A percentile compares a stretch with the other conserved stretches of the same genome.
Evolutionary conservation across 225 moss, liverwort and hornwort genomes (phyloP).

Genomic region (Thuidium tamariscinum): DNA sequence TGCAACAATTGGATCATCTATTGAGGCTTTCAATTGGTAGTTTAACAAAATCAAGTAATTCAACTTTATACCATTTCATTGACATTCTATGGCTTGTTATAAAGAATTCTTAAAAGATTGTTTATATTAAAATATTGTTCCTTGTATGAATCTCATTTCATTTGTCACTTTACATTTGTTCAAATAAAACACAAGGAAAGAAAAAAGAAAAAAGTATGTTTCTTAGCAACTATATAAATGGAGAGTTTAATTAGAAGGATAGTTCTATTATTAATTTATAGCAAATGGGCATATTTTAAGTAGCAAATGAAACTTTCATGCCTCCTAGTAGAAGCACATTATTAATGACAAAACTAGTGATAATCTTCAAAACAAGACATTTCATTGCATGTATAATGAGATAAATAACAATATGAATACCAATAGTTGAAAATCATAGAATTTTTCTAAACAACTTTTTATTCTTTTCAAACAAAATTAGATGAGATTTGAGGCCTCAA

Average conservation of each 20-base stretch:
- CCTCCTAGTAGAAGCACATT: neutral
- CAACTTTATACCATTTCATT: fast-evolving
- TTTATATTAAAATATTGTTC: neutral
- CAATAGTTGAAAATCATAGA: neutral
- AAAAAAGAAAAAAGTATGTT: neutral
- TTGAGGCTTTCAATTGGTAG: too few species aligned
- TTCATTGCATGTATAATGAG: neutral
- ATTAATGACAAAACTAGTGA: neutral
- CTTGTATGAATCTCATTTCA: neutral
- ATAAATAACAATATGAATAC: neutral
- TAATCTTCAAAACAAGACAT: neutral
- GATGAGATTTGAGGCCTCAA: too few species aligned
- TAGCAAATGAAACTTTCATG: neutral
- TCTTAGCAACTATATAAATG: too few species aligned
- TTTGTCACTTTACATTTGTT: neutral
- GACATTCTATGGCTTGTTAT: too few species aligned
- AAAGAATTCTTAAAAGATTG: fast-evolving
- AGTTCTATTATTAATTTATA: neutral
- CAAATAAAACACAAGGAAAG: neutral
- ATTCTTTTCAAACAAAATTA: neutral
- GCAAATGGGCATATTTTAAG: fast-evolving
- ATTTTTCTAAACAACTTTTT: neutral
- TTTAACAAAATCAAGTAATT: fast-evolving
- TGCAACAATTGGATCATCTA: neutral
- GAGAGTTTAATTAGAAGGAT: neutral